Base-by-base conservation (phyloP, 1,284 basidiomycete species). In the Ceratobasidium sp. region DNA sequence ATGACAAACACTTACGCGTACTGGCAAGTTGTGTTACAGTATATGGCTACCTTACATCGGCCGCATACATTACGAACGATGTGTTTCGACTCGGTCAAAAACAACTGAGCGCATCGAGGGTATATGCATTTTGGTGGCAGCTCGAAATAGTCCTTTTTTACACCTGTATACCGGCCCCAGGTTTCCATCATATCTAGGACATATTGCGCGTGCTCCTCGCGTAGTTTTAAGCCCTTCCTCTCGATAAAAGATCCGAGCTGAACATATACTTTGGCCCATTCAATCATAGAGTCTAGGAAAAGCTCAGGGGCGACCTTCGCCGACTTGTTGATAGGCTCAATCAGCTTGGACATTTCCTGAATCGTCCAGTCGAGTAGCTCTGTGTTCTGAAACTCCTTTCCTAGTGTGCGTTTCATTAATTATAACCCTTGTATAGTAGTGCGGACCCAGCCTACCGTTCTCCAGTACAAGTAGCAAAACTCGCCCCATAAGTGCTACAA, bases 61-160 rank as follows among this genome's bases (percentile, higher is more conserved):
- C 26, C 23, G 57, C 57, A 61, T 33, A 38, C 23, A 61, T 33
- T 10, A 10, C 20, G 26, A 9, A 28, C 26, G 7, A 28, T 20
- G 33, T 15, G 28, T 7, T 15, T 48, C 9, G 6, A 23, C 44
- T 20, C 23, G 3, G 42, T 17, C 40, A 5, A 9, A 3, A 26
- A 59, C 23, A 46, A 12, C 44, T 66, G 64, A 66, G 42, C 46
- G 28, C 64, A 66, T 48, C 64, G 64, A 66, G 64, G 64, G 44
- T 66, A 48, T 48, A 15, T 20, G n/a, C 64, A 66, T 17, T 5
- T 59, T 10, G 12, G 26, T 17, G 26, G 23, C 9, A n/a, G 17
- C 7, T 56, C 1, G 9, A 20, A 13, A 2, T 23, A 20, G 9
- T 56, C 52, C 2, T 2, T 56, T 26, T 23, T 1, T 26, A 56